Base-by-base conservation (phyloP, 139 green algal species). In the Asterochloris sp. region DNA sequence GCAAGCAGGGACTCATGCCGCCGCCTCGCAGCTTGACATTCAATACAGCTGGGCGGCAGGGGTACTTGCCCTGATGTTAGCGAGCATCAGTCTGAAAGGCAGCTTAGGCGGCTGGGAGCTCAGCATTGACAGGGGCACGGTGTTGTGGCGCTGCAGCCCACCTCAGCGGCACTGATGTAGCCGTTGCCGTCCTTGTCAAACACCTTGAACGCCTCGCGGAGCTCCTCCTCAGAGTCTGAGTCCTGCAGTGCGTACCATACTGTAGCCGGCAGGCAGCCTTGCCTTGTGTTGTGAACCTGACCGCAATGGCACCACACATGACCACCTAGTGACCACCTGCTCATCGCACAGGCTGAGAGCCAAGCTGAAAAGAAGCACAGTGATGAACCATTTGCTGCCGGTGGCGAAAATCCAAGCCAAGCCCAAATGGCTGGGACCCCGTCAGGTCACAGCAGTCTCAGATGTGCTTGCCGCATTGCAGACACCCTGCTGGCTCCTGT, bases 141-240 rank as follows among this genome's bases (percentile, higher is more conserved):
- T 54, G 4, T 54, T 54, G 38, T 6, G 38, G 38, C 38, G 38
- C 38, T 54, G 38, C 38, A 68, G 47, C 79, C 38, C 69, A 97
- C 93, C 94, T 99, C 97, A 66, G 95, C 94, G 24, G 97, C 97
- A 12, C 95, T 98, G 80, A 99, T 99, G 85, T 96, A 98, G 62
- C 97, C 97, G 88, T 99, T 99, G 82, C 97, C 96, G 85, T 99
- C 97, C 89, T 99, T 99, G 85, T 99, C 97, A 89, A 99, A 99
- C 61, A 99, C 97, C 89, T 99, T 99, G 92, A 99, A 99, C 0
- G 97, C 97, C 89, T 99, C 97, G 21, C 93, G 89, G 28, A 99
- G 89, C 92, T 99, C 97, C 80, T 99, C 97, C 86, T 99, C 97
- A 64, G 94, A 95, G 87, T 99, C 94, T 11, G 90, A 92, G 83